Base-by-base conservation (phyloP, 2,329 filamentous ascomycete species). In the Paramyrothecium sp. region DNA sequence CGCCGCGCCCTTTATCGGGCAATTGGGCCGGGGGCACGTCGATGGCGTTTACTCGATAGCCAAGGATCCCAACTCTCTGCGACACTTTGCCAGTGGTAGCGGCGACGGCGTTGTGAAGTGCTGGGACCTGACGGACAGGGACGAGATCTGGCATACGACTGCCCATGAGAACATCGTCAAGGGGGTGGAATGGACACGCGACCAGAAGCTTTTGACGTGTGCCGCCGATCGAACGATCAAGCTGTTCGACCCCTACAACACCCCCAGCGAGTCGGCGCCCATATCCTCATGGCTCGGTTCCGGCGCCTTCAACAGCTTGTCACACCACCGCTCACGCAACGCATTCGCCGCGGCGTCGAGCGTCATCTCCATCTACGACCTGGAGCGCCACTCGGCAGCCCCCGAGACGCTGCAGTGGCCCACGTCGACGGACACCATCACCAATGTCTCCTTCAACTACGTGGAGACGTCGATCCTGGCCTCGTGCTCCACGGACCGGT, bases 131-230 rank as follows among this genome's bases (percentile, higher is more conserved):
- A 82, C 87, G 11, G 88, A 81, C 60, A 80, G 85, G 56, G 86
- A 89, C 26, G 89, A 95, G 70, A 81, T 89, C 51, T 94, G 90
- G 88, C 83, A 90, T 66, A 83, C 84, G 3, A 86, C 89, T 61
- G 94, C 92, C 22, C 96, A 99, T 71, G 91, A 97, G 66, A 96
- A 96, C 65, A 89, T 97, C 49, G 91, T 98, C 65, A 97, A 96
- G 79, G 90, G 90, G 16, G 81, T 97, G 70, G 89, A 88, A 65
- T 99, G 94, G 90, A 97, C 92, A 3, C 83, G 86, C 49, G 91
- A 96, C 65, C 85, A 88, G 69, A 94, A 92, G 70, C 80, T 98
- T 16, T 78, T 98, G 51, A 94, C 91, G 2, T 97, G 93, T 70
- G 92, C 90, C 7, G 88, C 87, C 59, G 95, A 99, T 74, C 86